Base-by-base conservation (phyloP, 306 rosid genomes). In the Dryas drummondii region DNA sequence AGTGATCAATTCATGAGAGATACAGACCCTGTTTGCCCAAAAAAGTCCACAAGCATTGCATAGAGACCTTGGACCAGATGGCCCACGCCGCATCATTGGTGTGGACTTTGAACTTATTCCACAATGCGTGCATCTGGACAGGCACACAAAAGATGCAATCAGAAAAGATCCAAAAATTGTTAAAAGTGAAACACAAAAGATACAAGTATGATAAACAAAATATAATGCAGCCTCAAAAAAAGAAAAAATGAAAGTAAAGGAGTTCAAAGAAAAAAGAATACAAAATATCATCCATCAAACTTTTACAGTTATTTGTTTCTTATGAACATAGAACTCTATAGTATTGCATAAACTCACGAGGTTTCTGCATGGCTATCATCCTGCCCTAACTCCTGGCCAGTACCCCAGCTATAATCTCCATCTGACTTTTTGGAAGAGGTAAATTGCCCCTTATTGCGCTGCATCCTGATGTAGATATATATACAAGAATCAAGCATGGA, bases 31-130 rank as follows among this genome's bases (percentile, higher is more conserved):
- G 75, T 89, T 93, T 72, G 98, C 89, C 98, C 98, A 93, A 72
- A 93, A 91, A 7, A 93, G 98, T 45, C 98, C 98, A 56, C 98
- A 93, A 37, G 98, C 98, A 70, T 93, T 93, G 89, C 98, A 93
- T 48, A 93, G 97, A 71, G 98, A 85, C 80, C 98, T 89, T 46
- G 97, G 97, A 67, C 98, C 98, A 79, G 92, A 74, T 57, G 98
- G 98, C 26, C 98, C 98, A 17, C 97, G 91, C 81, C 98, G 92
- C 98, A 93, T 93, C 98, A 93, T 93, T 66, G 98, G 98, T 54
- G 98, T 93, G 63, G 84, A 78, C 82, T 89, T 91, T 48, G 97
- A 91, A 81, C 97, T 93, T 85, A 68, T 85, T 84, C 98, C 97
- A 46, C 98, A 93, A 61, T 93, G 94, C 0, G 87, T 86, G 69